Base-by-base conservation (phyloP, 192 early-diverging fungal species). In the Jimgerdemannia lactiflua region DNA sequence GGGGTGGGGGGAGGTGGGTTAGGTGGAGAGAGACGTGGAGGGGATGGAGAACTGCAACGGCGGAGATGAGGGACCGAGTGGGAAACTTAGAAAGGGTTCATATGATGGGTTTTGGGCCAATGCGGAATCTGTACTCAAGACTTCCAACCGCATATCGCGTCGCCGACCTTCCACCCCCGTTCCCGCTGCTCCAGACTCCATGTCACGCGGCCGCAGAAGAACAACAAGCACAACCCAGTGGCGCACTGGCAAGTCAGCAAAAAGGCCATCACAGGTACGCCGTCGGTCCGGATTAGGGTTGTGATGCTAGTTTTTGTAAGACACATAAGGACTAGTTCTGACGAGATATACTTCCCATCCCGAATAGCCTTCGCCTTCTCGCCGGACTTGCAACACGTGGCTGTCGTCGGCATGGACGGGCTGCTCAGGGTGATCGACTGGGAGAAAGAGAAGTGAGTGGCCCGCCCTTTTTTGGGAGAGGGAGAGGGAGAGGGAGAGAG, bases 361-460 rank as follows among this genome's bases (percentile, higher is more conserved):
- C 44, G 9, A 67, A 39, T 76, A 90, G 90, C 87, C 6, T 92
- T 92, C 69, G 87, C 92, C 41, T 97, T 97, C 84, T 93, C 96
- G 10, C 95, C 95, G 0, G 94, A 97, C 77, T 83, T 86, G 19
- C 86, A 88, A 65, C 93, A 93, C 76, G 88, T 95, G n/a, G 96
- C 94, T 1, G 83, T 94, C 14, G 90, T 91, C 3, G 85, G 89
- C n/a, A 79, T 90, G 71, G 96, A 97, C 81, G 96, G 96, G 3
- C 74, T 74, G 4, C 74, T 99, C 69, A 89, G 91, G 18, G 86
- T 96, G 10, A 83, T 97, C 63, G 90, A 99, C 80, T 92, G 91
- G 71, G 70, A 82, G 3, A 74, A 84, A 14, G 94, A 97, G 76
- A 82, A 73, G 83, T 84, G 65, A 20, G 76, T 71, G 70, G 29